These are phyloP conservation scores for Candida awuae DNA, from an alignment of 805 yeast species.

Conservation along the genomic window DNA sequence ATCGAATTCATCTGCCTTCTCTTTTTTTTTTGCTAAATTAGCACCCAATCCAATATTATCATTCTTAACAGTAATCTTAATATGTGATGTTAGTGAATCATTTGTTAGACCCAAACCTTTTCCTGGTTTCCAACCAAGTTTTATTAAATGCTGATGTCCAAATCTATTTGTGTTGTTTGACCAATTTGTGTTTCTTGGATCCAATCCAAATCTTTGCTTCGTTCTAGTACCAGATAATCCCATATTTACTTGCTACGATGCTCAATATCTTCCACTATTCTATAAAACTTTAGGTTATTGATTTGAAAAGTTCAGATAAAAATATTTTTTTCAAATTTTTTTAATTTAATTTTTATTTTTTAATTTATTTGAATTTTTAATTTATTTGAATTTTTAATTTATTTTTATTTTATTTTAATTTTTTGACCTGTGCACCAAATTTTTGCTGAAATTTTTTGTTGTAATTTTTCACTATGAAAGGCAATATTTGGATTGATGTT, in stretches of 20 bases:
- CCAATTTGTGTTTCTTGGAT: constrained; percentile 94
- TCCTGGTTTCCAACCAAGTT: constrained; percentile 91
- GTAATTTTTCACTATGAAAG: not conserved
- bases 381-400: not conserved
- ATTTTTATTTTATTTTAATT: not conserved
- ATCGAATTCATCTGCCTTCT: constrained; percentile 59
- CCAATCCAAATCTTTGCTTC: constrained; percentile 81
- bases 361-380: no score
- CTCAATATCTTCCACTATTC: no score
- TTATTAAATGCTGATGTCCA: constrained; percentile 78
- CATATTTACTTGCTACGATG: constrained; percentile 34
- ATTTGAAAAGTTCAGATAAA: no score
- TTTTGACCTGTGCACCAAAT: not conserved
- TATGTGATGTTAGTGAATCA: constrained; percentile 69
- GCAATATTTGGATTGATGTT: not conserved
- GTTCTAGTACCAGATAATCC: constrained; percentile 75
- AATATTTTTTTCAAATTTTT: no score
- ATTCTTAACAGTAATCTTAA: constrained; percentile 72
- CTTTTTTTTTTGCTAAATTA: constrained; percentile 40
- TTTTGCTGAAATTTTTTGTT: not conserved
- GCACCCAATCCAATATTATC: constrained; percentile 90
- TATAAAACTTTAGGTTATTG: no score
- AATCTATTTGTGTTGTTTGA: constrained; percentile 75
- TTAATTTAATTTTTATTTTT: no score
- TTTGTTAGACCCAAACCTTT: constrained; percentile 69